phyloP scores from a whole-genome alignment of 2,329 filamentous ascomycete species.

The Aureobasidium sp. region DNA sequence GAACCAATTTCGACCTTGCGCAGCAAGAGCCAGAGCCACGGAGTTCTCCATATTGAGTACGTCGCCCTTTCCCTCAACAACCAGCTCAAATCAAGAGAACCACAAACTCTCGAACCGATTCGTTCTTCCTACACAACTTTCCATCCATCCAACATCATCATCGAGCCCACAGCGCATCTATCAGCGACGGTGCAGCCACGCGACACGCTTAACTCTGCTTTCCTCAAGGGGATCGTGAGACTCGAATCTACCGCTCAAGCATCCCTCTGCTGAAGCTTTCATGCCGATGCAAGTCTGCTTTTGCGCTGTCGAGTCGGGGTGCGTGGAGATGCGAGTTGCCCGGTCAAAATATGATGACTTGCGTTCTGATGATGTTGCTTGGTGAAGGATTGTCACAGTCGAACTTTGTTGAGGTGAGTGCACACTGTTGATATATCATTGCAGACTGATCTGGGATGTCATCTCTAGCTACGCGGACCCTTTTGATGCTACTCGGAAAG shows the following conservation, averaged over 20 bases:
- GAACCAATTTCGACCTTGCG: too few species aligned
- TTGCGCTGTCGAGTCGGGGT: not conserved
- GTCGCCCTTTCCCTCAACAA: not conserved
- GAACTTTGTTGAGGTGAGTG: not conserved
- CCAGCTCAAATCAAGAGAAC: not conserved
- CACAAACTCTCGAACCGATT: too few species aligned
- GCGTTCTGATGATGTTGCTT: not conserved
- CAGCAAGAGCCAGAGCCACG: not conserved
- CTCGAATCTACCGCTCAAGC: not conserved
- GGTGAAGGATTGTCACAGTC: not conserved
- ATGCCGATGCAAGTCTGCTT: not conserved
- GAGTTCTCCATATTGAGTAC: not conserved
- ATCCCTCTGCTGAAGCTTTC: not conserved
- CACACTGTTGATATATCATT: not conserved
- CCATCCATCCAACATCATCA: not conserved
- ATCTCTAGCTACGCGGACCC: too few species aligned
- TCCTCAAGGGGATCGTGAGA: not conserved
- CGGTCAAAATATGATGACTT: not conserved
- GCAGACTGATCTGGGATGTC: not conserved
- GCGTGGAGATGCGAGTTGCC: not conserved
- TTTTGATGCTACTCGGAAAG: too few species aligned
- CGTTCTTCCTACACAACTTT: not conserved
- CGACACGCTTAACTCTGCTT: not conserved
- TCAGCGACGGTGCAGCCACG: not conserved
- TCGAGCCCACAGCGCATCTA: not conserved